Conservation (phyloP, 83 land plant genomes). For the Picea abies region DNA sequence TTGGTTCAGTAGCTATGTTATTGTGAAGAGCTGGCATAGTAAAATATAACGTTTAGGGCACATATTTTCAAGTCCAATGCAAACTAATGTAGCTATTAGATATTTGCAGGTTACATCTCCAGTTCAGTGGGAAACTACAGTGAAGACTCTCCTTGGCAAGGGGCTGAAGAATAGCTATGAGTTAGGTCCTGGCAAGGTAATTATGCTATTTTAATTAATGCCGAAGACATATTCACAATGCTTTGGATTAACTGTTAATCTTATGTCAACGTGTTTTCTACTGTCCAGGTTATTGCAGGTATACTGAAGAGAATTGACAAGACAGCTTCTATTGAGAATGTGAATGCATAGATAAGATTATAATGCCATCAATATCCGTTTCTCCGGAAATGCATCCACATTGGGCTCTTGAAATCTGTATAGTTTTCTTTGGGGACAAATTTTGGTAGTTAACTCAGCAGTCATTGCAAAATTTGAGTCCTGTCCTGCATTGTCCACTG, state of each 20-base stretch:
- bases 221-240: background rate
- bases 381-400: background rate
- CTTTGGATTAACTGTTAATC: background rate
- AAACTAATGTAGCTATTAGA: background rate
- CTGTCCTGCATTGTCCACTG: background rate
- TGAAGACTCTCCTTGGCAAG: slow-evolving; percentile 75
- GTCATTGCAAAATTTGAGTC: background rate
- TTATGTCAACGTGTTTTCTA: background rate
- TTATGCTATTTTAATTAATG: background rate
- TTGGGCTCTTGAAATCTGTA: background rate
- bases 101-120: slow-evolving; percentile 87
- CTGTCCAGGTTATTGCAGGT: slow-evolving; percentile 77
- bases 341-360: slow-evolving; percentile 29
- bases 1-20: too few relatives aligned
- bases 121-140: slow-evolving; percentile 96
- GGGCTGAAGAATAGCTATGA: slow-evolving; percentile 93
- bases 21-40: background rate
- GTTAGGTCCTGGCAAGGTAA: slow-evolving; percentile 99
- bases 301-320: slow-evolving; percentile 76
- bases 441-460: background rate
- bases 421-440: background rate
- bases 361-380: background rate
- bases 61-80: background rate
- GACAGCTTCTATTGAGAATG: slow-evolving; percentile 50
- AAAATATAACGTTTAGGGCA: background rate